Evolutionary conservation across 768 basidiomycete genomes (phyloP).

Genomic region (Hygrophorus pudorinus): DNA sequence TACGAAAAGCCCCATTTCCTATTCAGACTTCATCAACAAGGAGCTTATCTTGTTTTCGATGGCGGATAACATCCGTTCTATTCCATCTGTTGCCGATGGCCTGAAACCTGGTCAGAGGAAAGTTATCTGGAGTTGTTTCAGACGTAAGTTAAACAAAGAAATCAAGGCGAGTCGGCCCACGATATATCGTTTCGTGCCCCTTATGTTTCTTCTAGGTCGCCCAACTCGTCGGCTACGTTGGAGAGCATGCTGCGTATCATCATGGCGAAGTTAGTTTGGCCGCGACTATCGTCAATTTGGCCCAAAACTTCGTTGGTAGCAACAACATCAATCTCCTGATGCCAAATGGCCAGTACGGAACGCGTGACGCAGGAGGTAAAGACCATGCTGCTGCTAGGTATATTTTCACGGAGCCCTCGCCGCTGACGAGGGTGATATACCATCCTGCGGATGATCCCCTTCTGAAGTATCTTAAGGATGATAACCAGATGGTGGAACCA

Average conservation of each 20-base stretch:
- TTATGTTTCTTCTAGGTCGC: constrained; percentile 47
- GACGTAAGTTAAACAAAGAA: constrained; percentile 83
- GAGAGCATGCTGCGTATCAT: constrained; percentile 91
- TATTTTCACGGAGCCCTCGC: constrained; percentile 75
- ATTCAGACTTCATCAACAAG: constrained; percentile 94
- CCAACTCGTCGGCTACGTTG: constrained; percentile 92
- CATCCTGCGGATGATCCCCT: constrained; percentile 79
- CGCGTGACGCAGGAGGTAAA: constrained; percentile 87
- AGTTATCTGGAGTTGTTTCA: constrained; percentile 94
- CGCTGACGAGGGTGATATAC: constrained; percentile 69
- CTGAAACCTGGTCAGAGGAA: constrained; percentile 97
- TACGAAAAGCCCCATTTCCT: constrained; percentile 73
- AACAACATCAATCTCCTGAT: constrained; percentile 87
- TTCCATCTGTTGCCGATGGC: constrained; percentile 89
- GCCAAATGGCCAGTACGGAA: constrained; percentile 94
- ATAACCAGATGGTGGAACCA: constrained; percentile 80
- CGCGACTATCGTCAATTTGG: constrained; percentile 85
- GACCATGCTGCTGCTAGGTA: constrained; percentile 96
- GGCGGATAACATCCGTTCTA: constrained; percentile 98
- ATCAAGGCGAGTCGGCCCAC: constrained; percentile 53
- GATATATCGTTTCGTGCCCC: background rate
- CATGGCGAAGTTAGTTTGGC: constrained; percentile 88
- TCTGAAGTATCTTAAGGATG: constrained; percentile 79
- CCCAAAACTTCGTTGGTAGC: constrained; percentile 89
- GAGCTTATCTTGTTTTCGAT: constrained; percentile 98